Evolutionary conservation across 1,139 yeast genomes (phyloP).

Genomic region (Saccharomyces hybrid): DNA sequence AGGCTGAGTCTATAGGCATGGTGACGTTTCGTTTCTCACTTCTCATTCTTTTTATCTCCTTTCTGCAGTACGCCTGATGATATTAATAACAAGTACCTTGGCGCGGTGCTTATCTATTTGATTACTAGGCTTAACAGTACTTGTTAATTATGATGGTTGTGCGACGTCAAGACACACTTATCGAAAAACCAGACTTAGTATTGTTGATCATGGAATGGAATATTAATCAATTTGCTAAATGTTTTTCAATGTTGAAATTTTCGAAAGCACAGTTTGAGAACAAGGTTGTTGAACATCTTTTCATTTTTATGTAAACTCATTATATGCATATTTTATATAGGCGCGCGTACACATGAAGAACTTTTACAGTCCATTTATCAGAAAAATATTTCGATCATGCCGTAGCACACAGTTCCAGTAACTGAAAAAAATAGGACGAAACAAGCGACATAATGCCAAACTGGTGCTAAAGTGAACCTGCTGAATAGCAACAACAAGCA

Average conservation of each 20-base stretch:
- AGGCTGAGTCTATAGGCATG: not conserved
- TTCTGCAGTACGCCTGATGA: not conserved
- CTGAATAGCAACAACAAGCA: slow-evolving; percentile 38
- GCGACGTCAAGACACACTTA: not conserved
- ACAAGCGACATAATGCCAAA: slow-evolving; percentile 37
- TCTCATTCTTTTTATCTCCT: not conserved
- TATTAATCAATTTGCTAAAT: not conserved
- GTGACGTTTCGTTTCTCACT: too few relatives aligned
- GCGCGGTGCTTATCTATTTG: not conserved
- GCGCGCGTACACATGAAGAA: not conserved
- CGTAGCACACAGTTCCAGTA: slow-evolving; percentile 42
- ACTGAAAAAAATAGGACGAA: slow-evolving; percentile 36
- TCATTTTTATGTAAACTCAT: not conserved
- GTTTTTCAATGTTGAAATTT: not conserved
- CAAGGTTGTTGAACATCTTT: not conserved
- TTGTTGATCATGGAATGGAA: not conserved
- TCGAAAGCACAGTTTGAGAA: not conserved
- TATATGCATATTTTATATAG: not conserved
- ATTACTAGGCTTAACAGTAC: not conserved
- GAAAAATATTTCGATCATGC: slow-evolving; percentile 31
- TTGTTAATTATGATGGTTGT: not conserved
- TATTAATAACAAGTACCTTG: not conserved
- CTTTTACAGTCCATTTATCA: slow-evolving; percentile 5
- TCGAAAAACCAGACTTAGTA: not conserved
- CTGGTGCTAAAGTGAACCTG: slow-evolving; percentile 35